Conservation (phyloP, 2,329 filamentous ascomycete genomes). For the Hortaea werneckii region DNA sequence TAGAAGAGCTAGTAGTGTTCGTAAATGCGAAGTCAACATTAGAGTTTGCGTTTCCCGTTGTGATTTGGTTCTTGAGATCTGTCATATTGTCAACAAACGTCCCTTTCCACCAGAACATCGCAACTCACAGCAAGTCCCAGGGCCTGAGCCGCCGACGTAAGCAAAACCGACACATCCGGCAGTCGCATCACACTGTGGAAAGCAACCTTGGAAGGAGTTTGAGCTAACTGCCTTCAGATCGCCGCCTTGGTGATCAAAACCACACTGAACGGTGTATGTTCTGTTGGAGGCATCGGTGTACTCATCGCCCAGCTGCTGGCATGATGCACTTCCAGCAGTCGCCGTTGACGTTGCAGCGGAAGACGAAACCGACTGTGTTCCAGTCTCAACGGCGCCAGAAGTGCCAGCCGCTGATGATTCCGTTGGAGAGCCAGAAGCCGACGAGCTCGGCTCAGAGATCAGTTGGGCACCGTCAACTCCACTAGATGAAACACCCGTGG, state of each 20-base stretch:
- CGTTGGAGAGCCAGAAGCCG: no score
- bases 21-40: neutral
- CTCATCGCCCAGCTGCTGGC: slow-evolving; percentile 3
- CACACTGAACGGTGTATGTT: slow-evolving; percentile 3
- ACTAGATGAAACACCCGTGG: no score
- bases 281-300: slow-evolving; percentile 4
- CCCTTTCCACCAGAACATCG: neutral
- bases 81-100: no score
- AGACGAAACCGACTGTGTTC: no score
- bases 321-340: slow-evolving; percentile 6
- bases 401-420: no score
- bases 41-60: neutral
- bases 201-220: slow-evolving; percentile 4
- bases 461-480: no score
- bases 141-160: slow-evolving; percentile 2
- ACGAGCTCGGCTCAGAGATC: no score
- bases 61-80: slow-evolving; percentile 1
- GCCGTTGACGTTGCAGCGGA: neutral
- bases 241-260: neutral
- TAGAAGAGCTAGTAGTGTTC: neutral
- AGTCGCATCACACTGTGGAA: slow-evolving; percentile 6
- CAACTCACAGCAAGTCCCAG: slow-evolving; percentile 7
- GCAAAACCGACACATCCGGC: slow-evolving; percentile 8
- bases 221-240: neutral
- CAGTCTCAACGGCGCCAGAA: no score